phyloP scores from a whole-genome alignment of 2,329 filamentous ascomycete genomes.

The Tolypocladium album region DNA sequence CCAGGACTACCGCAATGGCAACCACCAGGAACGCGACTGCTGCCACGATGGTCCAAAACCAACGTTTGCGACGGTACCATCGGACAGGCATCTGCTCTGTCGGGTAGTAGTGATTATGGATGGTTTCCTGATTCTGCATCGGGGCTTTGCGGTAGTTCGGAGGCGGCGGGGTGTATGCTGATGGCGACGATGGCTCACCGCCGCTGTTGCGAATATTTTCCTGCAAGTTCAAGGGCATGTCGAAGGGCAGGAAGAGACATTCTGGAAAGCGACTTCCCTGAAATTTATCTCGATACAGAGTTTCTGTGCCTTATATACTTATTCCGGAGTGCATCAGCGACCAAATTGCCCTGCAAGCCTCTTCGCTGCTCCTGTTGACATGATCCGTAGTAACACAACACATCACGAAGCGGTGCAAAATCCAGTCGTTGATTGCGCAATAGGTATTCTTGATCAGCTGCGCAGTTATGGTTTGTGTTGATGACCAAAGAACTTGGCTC shows the following conservation, averaged over 20 bases:
- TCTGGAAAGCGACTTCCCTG: background rate
- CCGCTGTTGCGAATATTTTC: background rate
- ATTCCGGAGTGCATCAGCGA: background rate
- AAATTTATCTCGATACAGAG: background rate
- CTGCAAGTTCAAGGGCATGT: background rate
- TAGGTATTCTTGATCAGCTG: background rate
- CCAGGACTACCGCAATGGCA: conserved; percentile 2
- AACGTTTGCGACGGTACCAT: conserved; percentile 8
- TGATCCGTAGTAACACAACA: background rate
- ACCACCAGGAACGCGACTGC: conserved; percentile 3
- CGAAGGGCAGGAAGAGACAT: background rate
- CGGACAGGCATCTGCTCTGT: background rate
- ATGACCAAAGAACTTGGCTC: background rate
- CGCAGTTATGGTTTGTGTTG: background rate
- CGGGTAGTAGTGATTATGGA: conserved; percentile 10
- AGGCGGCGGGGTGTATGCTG: background rate
- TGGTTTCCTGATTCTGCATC: background rate
- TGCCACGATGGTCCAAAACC: conserved; percentile 3
- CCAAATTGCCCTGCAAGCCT: background rate
- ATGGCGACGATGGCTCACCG: background rate
- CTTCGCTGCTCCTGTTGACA: background rate
- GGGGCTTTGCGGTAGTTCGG: background rate
- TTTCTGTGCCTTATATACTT: background rate
- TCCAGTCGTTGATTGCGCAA: background rate
- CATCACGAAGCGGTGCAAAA: background rate